Base-by-base conservation (phyloP, 2,329 filamentous ascomycete species). In the Alternaria alternata region DNA sequence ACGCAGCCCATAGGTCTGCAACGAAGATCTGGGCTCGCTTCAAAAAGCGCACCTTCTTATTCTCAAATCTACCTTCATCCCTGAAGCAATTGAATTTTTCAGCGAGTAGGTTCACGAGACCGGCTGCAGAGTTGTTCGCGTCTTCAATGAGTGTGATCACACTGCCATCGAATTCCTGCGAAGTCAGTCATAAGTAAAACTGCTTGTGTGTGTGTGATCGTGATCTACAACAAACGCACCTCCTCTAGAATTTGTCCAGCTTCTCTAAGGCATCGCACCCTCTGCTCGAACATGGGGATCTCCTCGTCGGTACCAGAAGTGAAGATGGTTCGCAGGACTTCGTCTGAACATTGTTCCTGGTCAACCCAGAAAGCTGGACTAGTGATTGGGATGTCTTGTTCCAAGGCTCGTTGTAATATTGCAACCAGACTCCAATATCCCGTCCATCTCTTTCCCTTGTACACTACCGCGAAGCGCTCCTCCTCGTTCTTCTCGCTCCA, bases 11-110 rank as follows among this genome's bases (percentile, higher is more conserved):
- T 1, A 98, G 77, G 77, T 99, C 95, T 22, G 96, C 96, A 3
- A 96, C 94, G 20, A 98, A 86, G 61, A 99, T 99, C 79, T 99
- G 95, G 2, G 95, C 94, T 11, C 96, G 89, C 81, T 99, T 99
- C 75, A 97, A 88, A 63, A 99, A 86, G 14, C 93, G 90, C 3
- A 99, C 89, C 57, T 84, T 86, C 44, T 89, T 88, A 9, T 89
- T 89, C 54, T 94, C 89, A 74, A 93, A 97, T 4, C 75, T 79
- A 57, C 89, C 87, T 74, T 94, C 91, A 73, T 99, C 95, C 22
- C 90, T 85, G 81, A 99, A 97, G 79, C 92, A 96, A 24, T 86
- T 78, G 74, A 99, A 97, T 72, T 93, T 87, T 44, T 88, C 85
- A 4, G 92, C 92, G 0, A 99, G 84, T 0, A 96, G 80, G 76